Conservation (phyloP, 208 protist genomes). For the Trypanosoma lewisi region DNA sequence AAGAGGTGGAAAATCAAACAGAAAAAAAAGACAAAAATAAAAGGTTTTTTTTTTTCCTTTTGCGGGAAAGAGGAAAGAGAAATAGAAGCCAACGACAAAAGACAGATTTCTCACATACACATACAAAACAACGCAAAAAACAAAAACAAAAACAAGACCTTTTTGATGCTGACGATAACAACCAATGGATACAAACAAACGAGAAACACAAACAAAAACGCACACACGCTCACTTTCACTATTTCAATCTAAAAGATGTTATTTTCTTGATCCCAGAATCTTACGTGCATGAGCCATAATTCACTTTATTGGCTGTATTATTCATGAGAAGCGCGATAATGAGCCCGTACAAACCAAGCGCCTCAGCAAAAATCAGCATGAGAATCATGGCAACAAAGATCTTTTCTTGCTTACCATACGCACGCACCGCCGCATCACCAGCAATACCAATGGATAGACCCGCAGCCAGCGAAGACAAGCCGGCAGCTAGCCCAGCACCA, state of each 20-base stretch:
- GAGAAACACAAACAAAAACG: not conserved
- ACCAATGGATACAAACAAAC: not conserved
- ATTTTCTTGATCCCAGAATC: not conserved
- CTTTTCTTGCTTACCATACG: conserved; percentile 94
- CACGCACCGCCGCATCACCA: conserved; percentile 94
- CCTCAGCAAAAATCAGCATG: conserved; percentile 99
- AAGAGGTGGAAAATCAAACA: conserved; percentile 15
- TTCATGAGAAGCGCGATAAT: conserved; percentile 98
- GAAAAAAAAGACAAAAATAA: conserved; percentile 3
- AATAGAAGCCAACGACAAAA: not conserved
- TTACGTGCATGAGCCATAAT: conserved; percentile 26
- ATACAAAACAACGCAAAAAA: not conserved
- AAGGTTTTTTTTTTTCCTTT: too few species aligned
- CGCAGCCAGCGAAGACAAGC: conserved; percentile 95
- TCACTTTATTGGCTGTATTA: conserved; percentile 80
- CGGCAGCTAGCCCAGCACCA: conserved; percentile 92
- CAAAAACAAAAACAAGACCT: not conserved
- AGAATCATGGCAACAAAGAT: conserved; percentile 99
- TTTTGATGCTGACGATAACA: not conserved
- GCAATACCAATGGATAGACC: conserved; percentile 99
- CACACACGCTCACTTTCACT: not conserved
- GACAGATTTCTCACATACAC: too few species aligned
- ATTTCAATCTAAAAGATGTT: not conserved
- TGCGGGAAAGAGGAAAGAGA: not conserved
- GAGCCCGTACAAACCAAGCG: conserved; percentile 98